Percentiles rank a stretch among this genome's conserved stretches.
These are phyloP conservation scores for Alternaria sp. DNA, from an alignment of 2,329 filamentous ascomycete species.

Conservation along the genomic window DNA sequence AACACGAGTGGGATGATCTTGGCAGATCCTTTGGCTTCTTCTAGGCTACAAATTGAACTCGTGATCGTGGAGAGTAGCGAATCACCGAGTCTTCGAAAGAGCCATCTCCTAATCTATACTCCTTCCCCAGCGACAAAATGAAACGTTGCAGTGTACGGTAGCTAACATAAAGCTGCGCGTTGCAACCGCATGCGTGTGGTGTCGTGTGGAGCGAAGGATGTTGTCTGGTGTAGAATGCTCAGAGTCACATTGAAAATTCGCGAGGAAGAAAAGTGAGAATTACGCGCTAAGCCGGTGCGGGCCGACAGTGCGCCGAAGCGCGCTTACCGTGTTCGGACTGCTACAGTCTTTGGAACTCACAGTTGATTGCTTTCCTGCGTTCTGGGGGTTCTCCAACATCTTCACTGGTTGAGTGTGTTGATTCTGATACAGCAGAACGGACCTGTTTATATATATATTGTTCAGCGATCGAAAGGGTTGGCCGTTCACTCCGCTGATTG, in stretches of 20 bases:
- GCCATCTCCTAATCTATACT: constrained; percentile 59
- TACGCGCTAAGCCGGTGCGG: constrained; percentile 14
- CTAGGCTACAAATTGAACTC: constrained; percentile 90
- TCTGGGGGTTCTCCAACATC: not conserved
- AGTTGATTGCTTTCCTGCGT: not conserved
- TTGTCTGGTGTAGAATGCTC: constrained; percentile 9
- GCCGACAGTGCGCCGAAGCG: constrained; percentile 16
- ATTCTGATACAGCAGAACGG: not conserved
- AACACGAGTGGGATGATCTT: constrained; percentile 94
- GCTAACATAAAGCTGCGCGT: constrained; percentile 11
- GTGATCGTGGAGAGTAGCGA: constrained; percentile 73
- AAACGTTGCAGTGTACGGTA: constrained; percentile 3
- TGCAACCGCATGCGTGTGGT: constrained; percentile 1
- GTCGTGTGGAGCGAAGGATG: not conserved
- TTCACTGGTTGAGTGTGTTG: not conserved
- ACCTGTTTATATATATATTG: no score
- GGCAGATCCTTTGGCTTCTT: constrained; percentile 79
- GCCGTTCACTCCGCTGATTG: not conserved
- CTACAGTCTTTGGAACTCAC: not conserved
- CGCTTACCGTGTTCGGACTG: constrained; percentile 10
- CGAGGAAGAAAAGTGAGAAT: constrained; percentile 18
- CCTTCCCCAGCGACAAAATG: not conserved
- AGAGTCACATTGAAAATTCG: not conserved
- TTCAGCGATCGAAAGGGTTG: not conserved
- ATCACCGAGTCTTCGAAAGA: constrained; percentile 92